phyloP scores from a whole-genome alignment of 1,284 basidiomycete genomes.

The Pseudozyma sp. region DNA sequence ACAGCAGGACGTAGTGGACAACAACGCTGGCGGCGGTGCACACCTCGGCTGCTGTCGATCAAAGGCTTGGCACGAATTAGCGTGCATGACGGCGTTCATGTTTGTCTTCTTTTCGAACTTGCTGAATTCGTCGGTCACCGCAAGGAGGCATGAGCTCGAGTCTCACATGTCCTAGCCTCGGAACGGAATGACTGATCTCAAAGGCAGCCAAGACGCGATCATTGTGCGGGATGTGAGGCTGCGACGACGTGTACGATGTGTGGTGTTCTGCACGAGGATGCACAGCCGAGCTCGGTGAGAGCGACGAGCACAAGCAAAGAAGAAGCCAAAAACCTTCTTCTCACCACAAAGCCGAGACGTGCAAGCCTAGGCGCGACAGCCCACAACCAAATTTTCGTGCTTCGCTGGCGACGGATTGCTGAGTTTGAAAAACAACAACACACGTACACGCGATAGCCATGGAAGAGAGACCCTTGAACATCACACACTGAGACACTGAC shows the following conservation, averaged over 20 bases:
- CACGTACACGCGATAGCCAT: neutral
- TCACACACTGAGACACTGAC: conserved; percentile 2
- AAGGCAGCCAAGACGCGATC: neutral
- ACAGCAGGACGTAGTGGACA: too few relatives aligned
- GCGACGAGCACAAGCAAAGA: conserved; percentile 11
- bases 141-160: too few relatives aligned
- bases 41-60: too few relatives aligned
- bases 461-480: neutral
- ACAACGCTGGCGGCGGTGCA: too few relatives aligned
- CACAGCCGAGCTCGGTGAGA: conserved; percentile 21
- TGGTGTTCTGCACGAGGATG: neutral
- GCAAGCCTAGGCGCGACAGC: neutral
- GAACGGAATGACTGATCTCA: too few relatives aligned
- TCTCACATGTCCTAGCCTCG: too few relatives aligned
- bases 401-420: conserved; percentile 7
- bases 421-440: conserved; percentile 15
- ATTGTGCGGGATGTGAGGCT: neutral
- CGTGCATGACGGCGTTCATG: too few relatives aligned
- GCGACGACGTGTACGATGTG: neutral
- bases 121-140: too few relatives aligned
- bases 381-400: neutral
- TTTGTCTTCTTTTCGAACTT: too few relatives aligned
- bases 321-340: conserved; percentile 10
- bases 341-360: conserved; percentile 7
- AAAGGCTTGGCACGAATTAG: too few relatives aligned